Evolutionary conservation across 2,329 filamentous ascomycete species (phyloP).

Genomic region (Emmonsiellopsis sp.): DNA sequence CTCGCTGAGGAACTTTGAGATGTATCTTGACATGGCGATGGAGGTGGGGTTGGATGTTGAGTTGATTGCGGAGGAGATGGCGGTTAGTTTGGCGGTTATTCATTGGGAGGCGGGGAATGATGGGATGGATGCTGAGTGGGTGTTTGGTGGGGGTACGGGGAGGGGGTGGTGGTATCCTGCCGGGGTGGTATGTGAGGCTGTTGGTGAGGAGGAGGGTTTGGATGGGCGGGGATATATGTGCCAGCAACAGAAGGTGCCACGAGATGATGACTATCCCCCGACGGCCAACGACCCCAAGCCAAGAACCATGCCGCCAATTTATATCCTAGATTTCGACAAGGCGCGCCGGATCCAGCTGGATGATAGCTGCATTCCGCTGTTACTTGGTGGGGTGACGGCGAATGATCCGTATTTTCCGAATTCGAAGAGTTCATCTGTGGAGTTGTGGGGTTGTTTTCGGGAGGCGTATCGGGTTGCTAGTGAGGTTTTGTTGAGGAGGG

Average conservation of each 20-base stretch:
- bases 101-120: constrained; percentile 11
- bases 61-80: constrained; percentile 11
- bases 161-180: background rate
- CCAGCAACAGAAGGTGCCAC: too few relatives aligned
- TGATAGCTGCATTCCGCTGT: constrained; percentile 6
- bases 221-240: background rate
- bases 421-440: constrained; percentile 1
- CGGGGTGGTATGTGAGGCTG: background rate
- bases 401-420: constrained; percentile 13
- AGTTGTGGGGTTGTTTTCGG: background rate
- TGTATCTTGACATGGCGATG: background rate
- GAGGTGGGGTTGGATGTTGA: constrained; percentile 4
- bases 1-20: background rate
- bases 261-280: too few relatives aligned
- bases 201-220: background rate
- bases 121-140: constrained; percentile 11
- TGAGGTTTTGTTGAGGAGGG: too few relatives aligned
- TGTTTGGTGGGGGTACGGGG: constrained; percentile 2
- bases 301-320: background rate
- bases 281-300: too few relatives aligned
- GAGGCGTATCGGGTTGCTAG: background rate
- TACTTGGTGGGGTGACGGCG: constrained; percentile 11
- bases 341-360: constrained; percentile 12
- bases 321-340: background rate
- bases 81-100: constrained; percentile 9